Evolutionary conservation across 495 filamentous ascomycete species (phyloP).

Genomic region (Choiromyces venosus): DNA sequence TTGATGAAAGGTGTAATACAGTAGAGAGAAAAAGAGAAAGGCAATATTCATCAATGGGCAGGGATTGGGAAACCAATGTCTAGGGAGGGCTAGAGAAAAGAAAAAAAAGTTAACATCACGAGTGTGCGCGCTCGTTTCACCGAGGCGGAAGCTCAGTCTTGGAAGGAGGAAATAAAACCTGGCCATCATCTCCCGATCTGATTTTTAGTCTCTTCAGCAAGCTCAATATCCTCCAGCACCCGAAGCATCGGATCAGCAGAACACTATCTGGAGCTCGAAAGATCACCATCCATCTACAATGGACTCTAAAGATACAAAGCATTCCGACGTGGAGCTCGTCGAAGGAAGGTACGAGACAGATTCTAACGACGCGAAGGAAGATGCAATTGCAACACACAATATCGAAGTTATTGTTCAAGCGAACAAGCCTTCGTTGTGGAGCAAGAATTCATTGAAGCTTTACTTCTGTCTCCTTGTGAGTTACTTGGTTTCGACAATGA

Average conservation of each 20-base stretch:
- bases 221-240: background rate
- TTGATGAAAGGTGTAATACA: background rate
- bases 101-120: background rate
- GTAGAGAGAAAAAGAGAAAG: too few relatives aligned
- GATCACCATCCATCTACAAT: constrained; percentile 2
- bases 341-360: background rate
- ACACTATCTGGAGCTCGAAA: background rate
- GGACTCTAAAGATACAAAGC: constrained; percentile 12
- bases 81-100: background rate
- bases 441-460: constrained; percentile 49
- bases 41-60: background rate
- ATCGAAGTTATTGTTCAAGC: constrained; percentile 44
- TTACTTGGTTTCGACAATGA: constrained; percentile 50
- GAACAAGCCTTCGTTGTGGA: constrained; percentile 47
- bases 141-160: background rate
- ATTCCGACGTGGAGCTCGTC: background rate
- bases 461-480: constrained; percentile 47
- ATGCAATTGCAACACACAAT: constrained; percentile 42
- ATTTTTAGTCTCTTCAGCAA: background rate
- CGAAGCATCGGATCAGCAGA: background rate
- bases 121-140: background rate
- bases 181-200: background rate
- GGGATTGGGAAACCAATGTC: background rate
- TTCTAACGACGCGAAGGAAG: constrained; percentile 28
- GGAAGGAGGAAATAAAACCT: background rate